Evolutionary conservation across 1,284 basidiomycete species (phyloP).

Genomic region (Schizopora paradoxa): DNA sequence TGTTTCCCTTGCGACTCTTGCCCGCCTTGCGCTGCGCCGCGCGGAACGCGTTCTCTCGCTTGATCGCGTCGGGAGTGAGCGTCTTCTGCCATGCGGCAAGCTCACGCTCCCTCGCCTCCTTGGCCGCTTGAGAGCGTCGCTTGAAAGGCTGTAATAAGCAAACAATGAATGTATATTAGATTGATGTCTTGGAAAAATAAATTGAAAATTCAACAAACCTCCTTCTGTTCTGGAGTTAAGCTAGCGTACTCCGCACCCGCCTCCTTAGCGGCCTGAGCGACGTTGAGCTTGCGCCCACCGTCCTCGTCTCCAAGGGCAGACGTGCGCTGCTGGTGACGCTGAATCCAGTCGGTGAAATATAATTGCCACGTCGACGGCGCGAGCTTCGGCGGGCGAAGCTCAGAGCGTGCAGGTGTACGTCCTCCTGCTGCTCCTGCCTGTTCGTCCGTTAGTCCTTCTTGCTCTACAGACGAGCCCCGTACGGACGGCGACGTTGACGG

Average conservation of each 20-base stretch:
- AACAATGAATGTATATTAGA: conserved; percentile 24
- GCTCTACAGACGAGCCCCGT: conserved; percentile 9
- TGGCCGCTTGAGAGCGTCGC: conserved; percentile 74
- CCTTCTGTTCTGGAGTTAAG: conserved; percentile 76
- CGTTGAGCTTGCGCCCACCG: conserved; percentile 73
- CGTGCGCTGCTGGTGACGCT: conserved; percentile 76
- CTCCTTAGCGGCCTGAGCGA: conserved; percentile 93
- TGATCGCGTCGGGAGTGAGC: conserved; percentile 92
- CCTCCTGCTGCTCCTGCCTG: neutral
- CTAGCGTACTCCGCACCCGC: conserved; percentile 87
- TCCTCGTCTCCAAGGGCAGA: too few species aligned
- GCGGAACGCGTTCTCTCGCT: conserved; percentile 87
- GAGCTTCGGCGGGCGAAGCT: conserved; percentile 84
- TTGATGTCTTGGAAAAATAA: neutral
- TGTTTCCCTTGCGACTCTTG: conserved; percentile 89
- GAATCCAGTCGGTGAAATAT: conserved; percentile 95
- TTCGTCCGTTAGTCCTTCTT: conserved; percentile 21
- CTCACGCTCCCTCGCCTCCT: conserved; percentile 80
- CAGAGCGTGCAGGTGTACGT: conserved; percentile 58
- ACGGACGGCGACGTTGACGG: neutral
- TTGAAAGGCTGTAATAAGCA: conserved; percentile 64
- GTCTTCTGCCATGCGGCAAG: conserved; percentile 83
- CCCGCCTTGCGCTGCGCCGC: conserved; percentile 91
- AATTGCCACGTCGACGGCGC: conserved; percentile 96
- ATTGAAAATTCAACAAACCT: conserved; percentile 40